Base-by-base conservation (phyloP, 345 rosid species). In the Moricandia moricandioides region DNA sequence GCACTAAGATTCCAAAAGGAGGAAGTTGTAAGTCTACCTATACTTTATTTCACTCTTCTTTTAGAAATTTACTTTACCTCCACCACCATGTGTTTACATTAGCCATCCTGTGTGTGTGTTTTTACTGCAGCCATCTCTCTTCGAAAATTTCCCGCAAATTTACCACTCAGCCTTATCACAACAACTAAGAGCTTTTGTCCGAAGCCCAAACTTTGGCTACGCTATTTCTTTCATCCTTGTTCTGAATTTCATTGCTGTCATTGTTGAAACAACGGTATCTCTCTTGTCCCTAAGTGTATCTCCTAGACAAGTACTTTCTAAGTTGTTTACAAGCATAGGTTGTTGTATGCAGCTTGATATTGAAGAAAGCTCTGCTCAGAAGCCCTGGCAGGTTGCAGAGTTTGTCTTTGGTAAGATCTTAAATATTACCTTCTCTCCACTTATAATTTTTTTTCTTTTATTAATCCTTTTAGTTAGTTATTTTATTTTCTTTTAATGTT, bases 221-320 rank as follows among this genome's bases (percentile, higher is more conserved):
- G 24, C 83, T 7, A 73, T 95, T 81, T 87, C 98, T 69, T 88
- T 83, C 79, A 47, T 88, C 79, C 99, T 95, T 59, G 8, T 92
- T 45, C 51, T 95, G 77, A 95, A 95, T 82, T 83, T 95, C 68
- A 47, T 86, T 67, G 94, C 97, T 29, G 99, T 95, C 67, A 80
- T 92, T 56, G 82, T 89, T 55, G 99, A 92, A 83, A 89, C 99
- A 82, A 90, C 96, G 94, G 99, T 95, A 92, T 71, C 55, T 65
- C 55, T 65, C 67, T 37, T 61, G 52, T 65, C 62, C 74, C 56
- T 66, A 47, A 31, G 16, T 65, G 35, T 79, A 29, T 18, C 30
- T 56, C 26, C 47, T 73, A 52, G 24, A 39, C 16, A 30, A 18
- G 43, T 21, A 47, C 67, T 70, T 70, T 33, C 8, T 18, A 18